Evolutionary conservation across 805 yeast genomes (phyloP).

Genomic region (Ogataea nitratoaversa): DNA sequence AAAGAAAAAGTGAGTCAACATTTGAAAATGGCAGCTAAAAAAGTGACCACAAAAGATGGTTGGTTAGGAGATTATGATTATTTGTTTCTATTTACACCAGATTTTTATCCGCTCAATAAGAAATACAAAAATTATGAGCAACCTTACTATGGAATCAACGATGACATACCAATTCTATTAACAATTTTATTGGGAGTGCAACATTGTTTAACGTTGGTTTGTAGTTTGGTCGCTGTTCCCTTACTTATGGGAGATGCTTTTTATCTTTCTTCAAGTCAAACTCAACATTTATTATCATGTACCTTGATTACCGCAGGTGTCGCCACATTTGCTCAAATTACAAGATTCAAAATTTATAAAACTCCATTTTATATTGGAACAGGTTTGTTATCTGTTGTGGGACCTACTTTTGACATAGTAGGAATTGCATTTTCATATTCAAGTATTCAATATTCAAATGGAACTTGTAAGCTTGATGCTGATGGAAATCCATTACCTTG

Average conservation of each 20-base stretch:
- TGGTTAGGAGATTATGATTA: slow-evolving; percentile 76
- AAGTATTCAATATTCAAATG: slow-evolving; percentile 62
- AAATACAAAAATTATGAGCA: slow-evolving; percentile 43
- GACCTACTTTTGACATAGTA: slow-evolving; percentile 77
- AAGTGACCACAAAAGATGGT: slow-evolving; percentile 66
- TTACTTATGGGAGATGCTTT: slow-evolving; percentile 57
- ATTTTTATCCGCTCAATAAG: slow-evolving; percentile 52
- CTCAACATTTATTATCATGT: slow-evolving; percentile 61
- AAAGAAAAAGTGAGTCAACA: neutral
- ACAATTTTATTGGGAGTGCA: slow-evolving; percentile 72
- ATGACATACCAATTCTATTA: slow-evolving; percentile 64
- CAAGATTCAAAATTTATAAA: slow-evolving; percentile 61
- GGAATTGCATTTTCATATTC: slow-evolving; percentile 63
- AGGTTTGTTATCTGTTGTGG: slow-evolving; percentile 76
- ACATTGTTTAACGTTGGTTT: slow-evolving; percentile 76
- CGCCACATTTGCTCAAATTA: slow-evolving; percentile 62
- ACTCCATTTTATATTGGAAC: slow-evolving; percentile 73
- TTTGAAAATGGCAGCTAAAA: neutral
- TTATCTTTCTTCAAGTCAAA: slow-evolving; percentile 40
- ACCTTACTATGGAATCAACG: slow-evolving; percentile 71
- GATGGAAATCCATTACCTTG: slow-evolving; percentile 66
- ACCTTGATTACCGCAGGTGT: slow-evolving; percentile 60
- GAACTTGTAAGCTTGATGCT: slow-evolving; percentile 51
- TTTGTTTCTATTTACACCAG: slow-evolving; percentile 66
- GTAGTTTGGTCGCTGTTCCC: slow-evolving; percentile 79